phyloP scores from a whole-genome alignment of 2,329 filamentous ascomycete genomes.

The Zymoseptoria tritici region DNA sequence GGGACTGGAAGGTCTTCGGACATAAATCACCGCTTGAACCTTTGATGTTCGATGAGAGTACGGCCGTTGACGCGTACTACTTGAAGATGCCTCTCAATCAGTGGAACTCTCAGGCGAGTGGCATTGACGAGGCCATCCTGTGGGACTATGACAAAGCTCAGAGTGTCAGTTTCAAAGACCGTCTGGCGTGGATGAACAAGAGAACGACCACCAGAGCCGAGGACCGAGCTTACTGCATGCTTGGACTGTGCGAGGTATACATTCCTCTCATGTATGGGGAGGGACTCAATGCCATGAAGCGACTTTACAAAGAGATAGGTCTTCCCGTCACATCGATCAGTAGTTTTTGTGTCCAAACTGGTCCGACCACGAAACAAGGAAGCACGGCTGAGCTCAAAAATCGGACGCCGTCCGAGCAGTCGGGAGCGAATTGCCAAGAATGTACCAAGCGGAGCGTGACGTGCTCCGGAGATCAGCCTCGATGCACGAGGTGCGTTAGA shows the following conservation, averaged over 20 bases:
- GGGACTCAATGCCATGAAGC: conserved; percentile 1
- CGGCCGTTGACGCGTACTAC: neutral
- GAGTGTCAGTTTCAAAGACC: conserved; percentile 1
- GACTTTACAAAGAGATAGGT: neutral
- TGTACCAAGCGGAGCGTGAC: too few species aligned
- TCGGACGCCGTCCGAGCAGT: too few species aligned
- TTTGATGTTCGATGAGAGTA: neutral
- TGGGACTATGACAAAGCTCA: conserved; percentile 1
- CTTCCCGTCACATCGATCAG: too few species aligned
- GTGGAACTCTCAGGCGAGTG: conserved; percentile 6
- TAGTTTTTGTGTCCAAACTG: too few species aligned
- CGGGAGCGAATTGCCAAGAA: too few species aligned
- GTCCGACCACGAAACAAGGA: too few species aligned
- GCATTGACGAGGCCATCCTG: conserved; percentile 6
- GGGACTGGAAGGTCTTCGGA: conserved; percentile 7
- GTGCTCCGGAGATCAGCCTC: too few species aligned
- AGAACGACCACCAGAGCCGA: conserved; percentile 6
- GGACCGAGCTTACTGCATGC: conserved; percentile 8
- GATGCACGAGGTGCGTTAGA: too few species aligned
- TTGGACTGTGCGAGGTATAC: conserved; percentile 5
- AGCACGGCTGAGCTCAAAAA: too few species aligned
- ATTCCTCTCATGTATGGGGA: conserved; percentile 6
- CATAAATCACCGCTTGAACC: conserved; percentile 4
- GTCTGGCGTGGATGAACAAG: conserved; percentile 4
- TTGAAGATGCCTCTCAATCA: conserved; percentile 3